Percentiles rank a stretch among this genome's conserved stretches.
Conservation (phyloP, 768 basidiomycete species). For the Russula emetica region DNA sequence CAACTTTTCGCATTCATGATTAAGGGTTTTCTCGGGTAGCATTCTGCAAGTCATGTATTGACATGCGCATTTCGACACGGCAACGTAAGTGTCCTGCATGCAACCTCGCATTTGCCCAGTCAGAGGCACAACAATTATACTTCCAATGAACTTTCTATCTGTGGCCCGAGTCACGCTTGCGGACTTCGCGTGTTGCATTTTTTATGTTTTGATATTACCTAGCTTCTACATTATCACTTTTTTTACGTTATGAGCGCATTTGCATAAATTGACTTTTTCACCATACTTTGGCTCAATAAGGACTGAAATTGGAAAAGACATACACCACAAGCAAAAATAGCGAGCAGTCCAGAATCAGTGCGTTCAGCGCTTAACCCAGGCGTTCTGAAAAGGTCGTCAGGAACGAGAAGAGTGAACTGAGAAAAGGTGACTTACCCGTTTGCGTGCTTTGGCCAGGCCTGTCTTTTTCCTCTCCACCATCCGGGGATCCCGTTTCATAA, state of each 20-base stretch:
- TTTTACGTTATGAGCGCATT: constrained; percentile 15
- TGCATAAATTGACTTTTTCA: constrained; percentile 7
- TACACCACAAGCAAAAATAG: neutral
- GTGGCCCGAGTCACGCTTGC: neutral
- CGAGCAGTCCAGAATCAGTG: constrained; percentile 46
- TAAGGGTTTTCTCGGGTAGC: constrained; percentile 42
- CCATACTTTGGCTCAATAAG: neutral
- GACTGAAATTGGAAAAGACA: constrained; percentile 4
- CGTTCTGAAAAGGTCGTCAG: constrained; percentile 48
- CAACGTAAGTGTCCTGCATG: constrained; percentile 95
- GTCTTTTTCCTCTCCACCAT: constrained; percentile 99
- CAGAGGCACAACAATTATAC: constrained; percentile 69
- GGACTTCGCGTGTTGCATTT: constrained; percentile 4
- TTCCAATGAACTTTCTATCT: constrained; percentile 43
- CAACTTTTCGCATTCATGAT: constrained; percentile 6
- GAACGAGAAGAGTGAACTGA: constrained; percentile 13
- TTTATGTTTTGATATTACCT: constrained; percentile 11
- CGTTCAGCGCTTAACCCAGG: constrained; percentile 93
- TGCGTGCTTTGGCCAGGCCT: constrained; percentile 85
- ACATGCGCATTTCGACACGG: constrained; percentile 80
- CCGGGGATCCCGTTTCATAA: constrained; percentile 87
- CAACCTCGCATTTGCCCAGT: constrained; percentile 71
- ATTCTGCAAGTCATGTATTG: constrained; percentile 81
- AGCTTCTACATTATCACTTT: constrained; percentile 21
- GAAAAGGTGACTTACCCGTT: constrained; percentile 55